Evolutionary conservation across 192 early-diverging fungal genomes (phyloP), one percentile per base, ranked within the genome.

Genomic region (Coemansia sp.): DNA sequence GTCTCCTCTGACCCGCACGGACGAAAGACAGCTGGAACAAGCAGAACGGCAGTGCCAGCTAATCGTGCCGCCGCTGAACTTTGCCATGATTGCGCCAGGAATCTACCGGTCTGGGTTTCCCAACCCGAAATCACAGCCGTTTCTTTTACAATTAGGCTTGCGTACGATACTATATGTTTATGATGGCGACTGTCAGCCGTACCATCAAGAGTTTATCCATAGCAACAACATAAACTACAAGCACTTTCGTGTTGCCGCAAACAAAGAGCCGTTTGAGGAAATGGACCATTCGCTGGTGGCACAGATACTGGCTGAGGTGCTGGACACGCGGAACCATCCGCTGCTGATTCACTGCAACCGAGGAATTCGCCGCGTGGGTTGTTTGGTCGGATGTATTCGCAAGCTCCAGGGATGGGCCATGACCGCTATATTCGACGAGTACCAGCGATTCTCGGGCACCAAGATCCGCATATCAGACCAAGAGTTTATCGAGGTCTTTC

Each of bases 401-500:
- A 97, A 96, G 72, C 82, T 96, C 49, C 94, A 97, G 60, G 86
- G 86, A 49, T 98, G 97, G 97, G 93, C 93, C 17, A 88, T 96
- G 86, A 93, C 97, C 0, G 89, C 91, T 5, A 97, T 96, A 14
- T 98, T 97, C 85, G 94, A 95, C 81, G 97, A 98, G 79, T 98
- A 97, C 67, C 80, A 93, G 47, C 74, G 93, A 40, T 98, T 98
- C 61, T 91, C 96, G 14, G 96, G 93, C 24, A 86, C 87, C 14
- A 94, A 92, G 73, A 87, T 93, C 20, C 68, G 88, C 49, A 87
- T 98, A 25, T 89, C 92, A 10, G 96, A 98, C 78, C 93, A 96
- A 71, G 93, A 98, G 87, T 92, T 97, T 76, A 74, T 74, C 46
- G 74, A 75, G 59, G 72, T 75, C 12, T 81, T 81, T 47, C 60